Conservation (phyloP, 2,329 filamentous ascomycete species). For the Gyromitra esculenta region DNA sequence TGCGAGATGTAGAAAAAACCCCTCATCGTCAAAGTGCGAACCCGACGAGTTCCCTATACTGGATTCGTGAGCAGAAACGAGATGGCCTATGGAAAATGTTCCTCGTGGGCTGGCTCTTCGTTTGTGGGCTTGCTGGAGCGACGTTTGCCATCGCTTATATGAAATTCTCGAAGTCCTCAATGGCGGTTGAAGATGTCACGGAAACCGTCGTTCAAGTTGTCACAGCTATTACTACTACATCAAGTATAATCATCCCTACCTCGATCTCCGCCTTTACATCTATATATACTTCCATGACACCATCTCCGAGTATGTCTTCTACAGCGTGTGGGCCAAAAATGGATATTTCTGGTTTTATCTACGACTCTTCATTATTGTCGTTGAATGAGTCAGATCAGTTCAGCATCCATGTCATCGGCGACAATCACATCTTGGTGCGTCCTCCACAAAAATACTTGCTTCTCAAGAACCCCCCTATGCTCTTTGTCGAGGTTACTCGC, state of each 20-base stretch:
- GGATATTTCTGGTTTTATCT: constrained; percentile 47
- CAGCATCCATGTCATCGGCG: constrained; percentile 67
- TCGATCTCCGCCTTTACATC: constrained; percentile 43
- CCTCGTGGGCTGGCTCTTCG: constrained; percentile 51
- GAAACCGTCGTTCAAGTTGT: constrained; percentile 39
- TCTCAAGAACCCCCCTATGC: constrained; percentile 63
- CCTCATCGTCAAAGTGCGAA: constrained; percentile 43
- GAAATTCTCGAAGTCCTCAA: constrained; percentile 48
- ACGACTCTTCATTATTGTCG: constrained; percentile 46
- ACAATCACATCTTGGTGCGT: constrained; percentile 66
- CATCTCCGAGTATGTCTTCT: constrained; percentile 41
- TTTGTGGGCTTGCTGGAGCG: constrained; percentile 52
- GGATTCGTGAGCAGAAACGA: constrained; percentile 53
- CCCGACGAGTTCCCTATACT: constrained; percentile 42
- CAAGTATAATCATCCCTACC: constrained; percentile 32
- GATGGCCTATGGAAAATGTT: constrained; percentile 53
- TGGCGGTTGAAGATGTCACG: constrained; percentile 37
- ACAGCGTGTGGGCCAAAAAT: constrained; percentile 40
- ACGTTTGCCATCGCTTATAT: constrained; percentile 54
- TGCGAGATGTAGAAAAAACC: constrained; percentile 55
- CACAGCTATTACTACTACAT: constrained; percentile 46
- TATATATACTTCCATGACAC: constrained; percentile 42
- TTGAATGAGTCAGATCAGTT: constrained; percentile 61
- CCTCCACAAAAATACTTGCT: constrained; percentile 63
- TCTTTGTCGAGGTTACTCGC: constrained; percentile 65